Conservation (phyloP, 2,329 filamentous ascomycete species). For the Aspergillus sp. region DNA sequence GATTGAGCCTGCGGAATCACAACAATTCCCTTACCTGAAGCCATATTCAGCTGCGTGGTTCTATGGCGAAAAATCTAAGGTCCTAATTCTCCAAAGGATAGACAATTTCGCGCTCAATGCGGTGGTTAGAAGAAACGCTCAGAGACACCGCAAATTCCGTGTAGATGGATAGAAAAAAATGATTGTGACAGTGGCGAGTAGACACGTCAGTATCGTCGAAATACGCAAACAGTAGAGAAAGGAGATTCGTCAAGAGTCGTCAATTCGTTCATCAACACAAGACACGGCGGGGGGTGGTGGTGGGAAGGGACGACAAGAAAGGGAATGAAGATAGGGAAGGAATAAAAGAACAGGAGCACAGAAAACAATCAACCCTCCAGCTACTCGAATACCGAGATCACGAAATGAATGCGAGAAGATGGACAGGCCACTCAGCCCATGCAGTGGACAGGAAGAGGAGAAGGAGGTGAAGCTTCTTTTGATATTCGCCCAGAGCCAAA, state of each 20-base stretch:
- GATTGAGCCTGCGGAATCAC: neutral
- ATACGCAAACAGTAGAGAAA: conserved; percentile 25
- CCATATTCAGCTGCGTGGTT: conserved; percentile 11
- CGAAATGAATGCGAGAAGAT: neutral
- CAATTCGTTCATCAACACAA: conserved; percentile 28
- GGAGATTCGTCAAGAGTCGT: conserved; percentile 33
- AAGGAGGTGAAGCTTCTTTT: neutral
- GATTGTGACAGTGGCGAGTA: conserved; percentile 8
- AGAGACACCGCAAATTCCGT: neutral
- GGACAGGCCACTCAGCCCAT: neutral
- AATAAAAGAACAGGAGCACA: neutral
- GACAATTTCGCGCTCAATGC: conserved; percentile 8
- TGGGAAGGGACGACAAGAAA: conserved; percentile 4
- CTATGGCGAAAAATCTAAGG: conserved; percentile 2
- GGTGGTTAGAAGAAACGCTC: conserved; percentile 11
- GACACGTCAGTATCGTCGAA: conserved; percentile 8
- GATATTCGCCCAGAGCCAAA: neutral
- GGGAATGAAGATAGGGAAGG: conserved; percentile 6
- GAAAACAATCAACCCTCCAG: conserved; percentile 1
- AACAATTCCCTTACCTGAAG: conserved; percentile 13
- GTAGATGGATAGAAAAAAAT: neutral
- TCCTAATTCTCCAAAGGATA: conserved; percentile 1
- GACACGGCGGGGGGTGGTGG: conserved; percentile 6
- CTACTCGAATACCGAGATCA: neutral
- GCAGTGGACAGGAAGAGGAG: neutral